Conservation (phyloP, 2,329 filamentous ascomycete species). For the Ophiocordyceps camponoti-leonardi region DNA sequence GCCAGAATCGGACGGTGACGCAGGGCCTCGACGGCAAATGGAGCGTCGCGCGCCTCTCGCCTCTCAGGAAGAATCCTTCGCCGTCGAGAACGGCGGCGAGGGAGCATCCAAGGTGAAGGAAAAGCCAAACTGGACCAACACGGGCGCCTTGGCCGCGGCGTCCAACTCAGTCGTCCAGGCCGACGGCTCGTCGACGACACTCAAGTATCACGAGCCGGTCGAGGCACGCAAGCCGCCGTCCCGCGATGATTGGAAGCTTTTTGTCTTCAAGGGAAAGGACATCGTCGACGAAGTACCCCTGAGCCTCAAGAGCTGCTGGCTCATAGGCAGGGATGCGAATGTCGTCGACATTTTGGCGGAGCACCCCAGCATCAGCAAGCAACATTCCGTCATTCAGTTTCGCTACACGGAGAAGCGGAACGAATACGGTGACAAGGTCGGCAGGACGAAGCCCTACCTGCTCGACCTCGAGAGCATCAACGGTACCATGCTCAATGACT, state of each 20-base stretch:
- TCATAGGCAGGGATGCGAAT: slow-evolving; percentile 63
- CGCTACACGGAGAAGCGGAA: slow-evolving; percentile 68
- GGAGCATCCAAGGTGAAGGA: slow-evolving; percentile 48
- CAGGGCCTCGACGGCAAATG: slow-evolving; percentile 8
- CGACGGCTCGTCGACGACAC: slow-evolving; percentile 55
- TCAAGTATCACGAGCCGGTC: slow-evolving; percentile 92
- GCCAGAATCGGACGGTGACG: slow-evolving; percentile 1
- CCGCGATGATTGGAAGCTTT: slow-evolving; percentile 71
- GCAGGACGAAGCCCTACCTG: slow-evolving; percentile 69
- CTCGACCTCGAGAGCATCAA: slow-evolving; percentile 91
- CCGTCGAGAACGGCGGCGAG: slow-evolving; percentile 28
- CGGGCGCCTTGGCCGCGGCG: slow-evolving; percentile 71
- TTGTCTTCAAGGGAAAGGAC: slow-evolving; percentile 75
- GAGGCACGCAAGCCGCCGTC: slow-evolving; percentile 78
- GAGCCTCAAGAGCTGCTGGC: slow-evolving; percentile 66
- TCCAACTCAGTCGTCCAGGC: slow-evolving; percentile 62
- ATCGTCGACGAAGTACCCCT: slow-evolving; percentile 71
- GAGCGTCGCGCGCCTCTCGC: slow-evolving; percentile 32
- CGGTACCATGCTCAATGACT: slow-evolving; percentile 68
- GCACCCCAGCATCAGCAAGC: slow-evolving; percentile 85
- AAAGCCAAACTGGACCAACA: slow-evolving; percentile 70
- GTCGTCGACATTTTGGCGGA: slow-evolving; percentile 75
- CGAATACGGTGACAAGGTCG: slow-evolving; percentile 71
- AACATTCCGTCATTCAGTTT: slow-evolving; percentile 92
- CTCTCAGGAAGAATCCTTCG: slow-evolving; percentile 42